Percentiles rank a stretch among this genome's conserved stretches.
These are phyloP conservation scores for Chaetomidium leptoderma DNA, from an alignment of 495 filamentous ascomycete genomes.

Conservation along the genomic window DNA sequence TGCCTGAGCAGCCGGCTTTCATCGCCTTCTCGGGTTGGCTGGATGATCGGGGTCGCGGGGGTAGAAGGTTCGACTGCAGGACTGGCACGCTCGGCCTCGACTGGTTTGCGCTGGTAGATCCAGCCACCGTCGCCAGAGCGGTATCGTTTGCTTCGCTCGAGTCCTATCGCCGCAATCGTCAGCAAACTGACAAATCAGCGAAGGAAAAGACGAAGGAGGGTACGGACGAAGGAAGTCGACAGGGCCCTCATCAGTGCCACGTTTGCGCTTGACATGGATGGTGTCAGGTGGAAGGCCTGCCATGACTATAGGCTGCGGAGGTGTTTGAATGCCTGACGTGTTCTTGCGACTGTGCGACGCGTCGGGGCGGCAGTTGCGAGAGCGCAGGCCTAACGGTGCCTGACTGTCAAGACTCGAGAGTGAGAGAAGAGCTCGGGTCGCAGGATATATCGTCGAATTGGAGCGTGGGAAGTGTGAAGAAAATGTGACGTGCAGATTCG, in stretches of 20 bases:
- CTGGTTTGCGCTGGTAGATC: conserved; percentile 42
- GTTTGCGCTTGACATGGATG: conserved; percentile 54
- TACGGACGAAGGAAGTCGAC: conserved; percentile 50
- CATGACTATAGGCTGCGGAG: too few species aligned
- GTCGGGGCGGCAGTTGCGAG: neutral
- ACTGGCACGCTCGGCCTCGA: conserved; percentile 14
- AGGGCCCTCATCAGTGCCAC: conserved; percentile 46
- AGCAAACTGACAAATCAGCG: neutral
- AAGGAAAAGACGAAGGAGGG: neutral
- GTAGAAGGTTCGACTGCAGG: neutral
- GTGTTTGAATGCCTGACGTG: conserved; percentile 22
- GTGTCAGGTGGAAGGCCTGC: conserved; percentile 46
- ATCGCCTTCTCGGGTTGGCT: conserved; percentile 16
- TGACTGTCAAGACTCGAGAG: conserved; percentile 1
- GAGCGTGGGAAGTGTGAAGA: too few species aligned
- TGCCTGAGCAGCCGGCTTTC: conserved; percentile 13
- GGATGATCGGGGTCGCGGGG: conserved; percentile 23
- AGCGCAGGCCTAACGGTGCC: conserved; percentile 9
- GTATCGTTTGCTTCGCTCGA: conserved; percentile 39
- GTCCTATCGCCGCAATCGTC: conserved; percentile 14
- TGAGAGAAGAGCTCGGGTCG: neutral
- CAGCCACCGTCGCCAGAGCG: conserved; percentile 33
- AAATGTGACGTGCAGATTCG: neutral
- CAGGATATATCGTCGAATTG: too few species aligned
- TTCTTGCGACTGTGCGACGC: conserved; percentile 5